Evolutionary conservation across 1,284 basidiomycete genomes (phyloP), one percentile per base, ranked within the genome.

Genomic region (Heterobasidion parviporum): DNA sequence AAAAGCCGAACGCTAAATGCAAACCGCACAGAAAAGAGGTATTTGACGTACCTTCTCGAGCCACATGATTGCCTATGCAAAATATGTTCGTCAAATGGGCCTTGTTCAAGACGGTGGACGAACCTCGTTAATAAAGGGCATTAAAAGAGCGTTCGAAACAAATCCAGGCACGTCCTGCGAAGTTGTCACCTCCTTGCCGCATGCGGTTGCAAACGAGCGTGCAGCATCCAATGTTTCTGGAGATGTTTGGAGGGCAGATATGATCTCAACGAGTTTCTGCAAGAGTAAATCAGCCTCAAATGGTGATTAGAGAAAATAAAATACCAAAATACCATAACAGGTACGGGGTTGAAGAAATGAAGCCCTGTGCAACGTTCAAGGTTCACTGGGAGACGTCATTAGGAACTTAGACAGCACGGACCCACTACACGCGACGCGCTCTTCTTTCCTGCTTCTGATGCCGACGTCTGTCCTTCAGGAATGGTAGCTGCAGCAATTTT

Each of bases 311-410:
- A 26, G 26, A 6, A 6, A 0, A 5, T 47, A 15, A 6, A 41
- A 33, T 14, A 7, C 26, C 20, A 8, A 45, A 78, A 57, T 63
- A 88, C 89, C 93, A 97, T 97, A 44, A 94, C 89, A 5, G 92
- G 92, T 3, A 95, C 93, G 4, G 94, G 94, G 68, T 98, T 97
- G 76, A 98, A 97, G 74, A 95, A 97, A 72, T 97, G 94, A 47
- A 96, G 74, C 12, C 93, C 89, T 89, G 56, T 26, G 12, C 15
- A 12, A 49, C 8, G 14, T 7, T 44, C 12, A 48, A 32, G 12
- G 8, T 48, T 48, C 12, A 51, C 16, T 41, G 44, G 44, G 32
- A 48, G 15, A 38, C 48, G 34, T 49, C 56, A 48, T 53, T 55
- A 53, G 10, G 36, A 35, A 46, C 49, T 8, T 35, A 44, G 45